Base-by-base conservation (phyloP, 2,329 filamentous ascomycete genomes). In the Emericellopsis atlantica region DNA sequence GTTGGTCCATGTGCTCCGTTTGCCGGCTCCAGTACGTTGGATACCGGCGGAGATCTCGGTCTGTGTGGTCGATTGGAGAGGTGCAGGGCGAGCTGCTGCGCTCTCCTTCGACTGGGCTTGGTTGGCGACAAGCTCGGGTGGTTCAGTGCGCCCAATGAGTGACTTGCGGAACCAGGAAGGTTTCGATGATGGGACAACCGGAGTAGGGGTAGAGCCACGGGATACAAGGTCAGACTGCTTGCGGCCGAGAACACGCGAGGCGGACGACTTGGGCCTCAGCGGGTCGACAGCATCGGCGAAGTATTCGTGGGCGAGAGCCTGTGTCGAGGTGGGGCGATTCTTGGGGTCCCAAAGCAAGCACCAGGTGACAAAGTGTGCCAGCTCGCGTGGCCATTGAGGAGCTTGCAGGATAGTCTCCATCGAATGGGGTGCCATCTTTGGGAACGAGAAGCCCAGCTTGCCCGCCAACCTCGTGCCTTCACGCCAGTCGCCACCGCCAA, bases 341-440 rank as follows among this genome's bases (percentile, higher is more conserved):
- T 89, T 93, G 10, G 92, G 92, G 60, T 98, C 92, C 92, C 92
- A 98, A 84, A 96, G 92, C 49, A 98, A 64, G 62, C 92, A 98
- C 88, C 88, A 95, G 14, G 92, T 98, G 44, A 98, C 92, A 55
- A 98, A 96, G 44, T 93, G 79, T 53, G 82, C 84, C 42, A 98
- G 72, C 16, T 87, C 82, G 2, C 81, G 66, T 6, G 92, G 92
- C 92, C 92, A 98, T 55, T 95, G 86, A 14, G 92, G 88, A 22
- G 84, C 60, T 55, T 87, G 87, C 7, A 98, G 71, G 49, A 96
- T 92, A 5, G 87, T 93, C 51, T 96, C 90, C 76, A 98, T 87
- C 15, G 90, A 78, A 60, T 96, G 92, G 39, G 92, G 92, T 18
- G 92, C 90, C 92, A 98, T 96, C 78, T 92, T 96, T 45, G 92